Evolutionary conservation across 306 rosid genomes (phyloP).

Genomic region (Ammopiptanthus mongolicus): DNA sequence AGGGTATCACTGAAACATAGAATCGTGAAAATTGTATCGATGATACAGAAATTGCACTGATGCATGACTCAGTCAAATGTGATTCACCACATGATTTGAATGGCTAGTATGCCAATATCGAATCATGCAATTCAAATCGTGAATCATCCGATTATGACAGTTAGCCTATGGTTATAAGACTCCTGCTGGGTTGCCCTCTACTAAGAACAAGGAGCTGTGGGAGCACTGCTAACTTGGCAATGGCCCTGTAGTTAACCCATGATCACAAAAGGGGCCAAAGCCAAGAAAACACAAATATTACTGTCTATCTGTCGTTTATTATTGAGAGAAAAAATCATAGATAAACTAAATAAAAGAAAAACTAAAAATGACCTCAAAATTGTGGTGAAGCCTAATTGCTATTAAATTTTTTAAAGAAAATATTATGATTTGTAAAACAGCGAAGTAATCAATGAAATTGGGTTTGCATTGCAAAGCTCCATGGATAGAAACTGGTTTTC

Average conservation of each 20-base stretch:
- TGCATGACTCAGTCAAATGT: no score
- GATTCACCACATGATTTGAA: no score
- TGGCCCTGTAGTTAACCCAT: background rate
- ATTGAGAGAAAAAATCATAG: background rate
- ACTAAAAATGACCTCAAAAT: background rate
- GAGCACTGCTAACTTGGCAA: background rate
- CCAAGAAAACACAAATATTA: background rate
- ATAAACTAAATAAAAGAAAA: background rate
- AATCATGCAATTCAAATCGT: no score
- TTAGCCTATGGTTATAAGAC: background rate
- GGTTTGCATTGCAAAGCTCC: constrained; percentile 20
- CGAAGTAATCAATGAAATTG: background rate
- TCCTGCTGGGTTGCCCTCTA: background rate
- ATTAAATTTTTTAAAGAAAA: background rate
- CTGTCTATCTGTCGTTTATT: background rate
- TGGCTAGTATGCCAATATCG: no score
- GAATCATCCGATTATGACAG: no score
- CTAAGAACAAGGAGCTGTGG: background rate
- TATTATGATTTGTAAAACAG: background rate
- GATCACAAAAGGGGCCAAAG: background rate
- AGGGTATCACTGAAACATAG: no score
- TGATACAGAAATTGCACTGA: no score
- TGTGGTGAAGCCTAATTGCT: background rate
- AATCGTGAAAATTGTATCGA: no score
- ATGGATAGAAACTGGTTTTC: constrained; percentile 16